phyloP scores from a whole-genome alignment of 1,139 yeast species.

The Geotrichum histeridarum region DNA sequence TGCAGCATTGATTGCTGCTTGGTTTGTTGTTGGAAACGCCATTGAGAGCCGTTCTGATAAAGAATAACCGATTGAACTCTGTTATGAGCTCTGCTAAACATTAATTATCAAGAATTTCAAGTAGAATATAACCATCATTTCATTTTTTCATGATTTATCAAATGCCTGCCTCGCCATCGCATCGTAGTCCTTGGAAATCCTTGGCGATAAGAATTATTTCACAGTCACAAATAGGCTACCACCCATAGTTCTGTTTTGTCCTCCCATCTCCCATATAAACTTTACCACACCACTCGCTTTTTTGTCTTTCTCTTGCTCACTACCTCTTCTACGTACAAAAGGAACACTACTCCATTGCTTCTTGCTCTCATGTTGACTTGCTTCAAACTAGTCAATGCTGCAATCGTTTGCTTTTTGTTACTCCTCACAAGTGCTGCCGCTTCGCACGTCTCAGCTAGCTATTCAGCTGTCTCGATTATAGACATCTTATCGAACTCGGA shows the following conservation, averaged over 20 bases:
- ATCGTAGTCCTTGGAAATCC: too few relatives aligned
- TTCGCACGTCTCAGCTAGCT: background rate
- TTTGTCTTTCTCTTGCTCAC: too few relatives aligned
- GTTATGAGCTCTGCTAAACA: too few relatives aligned
- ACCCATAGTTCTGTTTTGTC: too few relatives aligned
- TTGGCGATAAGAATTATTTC: too few relatives aligned
- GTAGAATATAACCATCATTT: background rate
- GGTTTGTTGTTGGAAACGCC: constrained; percentile 35
- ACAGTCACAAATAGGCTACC: too few relatives aligned
- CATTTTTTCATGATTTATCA: background rate
- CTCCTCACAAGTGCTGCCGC: background rate
- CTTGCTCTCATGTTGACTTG: constrained; percentile 4
- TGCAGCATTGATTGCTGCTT: constrained; percentile 34
- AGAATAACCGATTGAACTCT: background rate
- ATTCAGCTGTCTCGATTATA: constrained; percentile 46
- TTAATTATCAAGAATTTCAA: background rate
- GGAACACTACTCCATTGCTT: background rate
- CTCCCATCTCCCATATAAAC: too few relatives aligned
- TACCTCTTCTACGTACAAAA: too few relatives aligned
- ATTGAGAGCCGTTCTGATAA: constrained; percentile 10
- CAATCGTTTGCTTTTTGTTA: background rate
- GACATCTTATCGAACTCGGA: constrained; percentile 72
- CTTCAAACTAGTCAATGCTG: background rate
- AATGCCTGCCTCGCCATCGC: too few relatives aligned
- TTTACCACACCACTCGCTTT: too few relatives aligned